Conservation (phyloP, 805 yeast species). For the Candida odintsovae region DNA sequence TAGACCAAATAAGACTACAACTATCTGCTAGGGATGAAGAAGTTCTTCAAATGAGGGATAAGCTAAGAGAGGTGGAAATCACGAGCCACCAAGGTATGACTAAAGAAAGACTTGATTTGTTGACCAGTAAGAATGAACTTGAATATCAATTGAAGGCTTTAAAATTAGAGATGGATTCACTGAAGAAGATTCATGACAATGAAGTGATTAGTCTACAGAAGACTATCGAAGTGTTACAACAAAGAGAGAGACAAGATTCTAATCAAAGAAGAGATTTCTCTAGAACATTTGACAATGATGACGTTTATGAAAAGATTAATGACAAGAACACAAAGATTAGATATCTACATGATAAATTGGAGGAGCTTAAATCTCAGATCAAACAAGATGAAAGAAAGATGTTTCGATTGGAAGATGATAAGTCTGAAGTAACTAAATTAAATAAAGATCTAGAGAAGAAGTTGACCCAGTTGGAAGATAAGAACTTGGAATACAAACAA, state of each 20-base stretch:
- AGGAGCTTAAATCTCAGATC: conserved; percentile 22
- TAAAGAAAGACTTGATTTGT: conserved; percentile 30
- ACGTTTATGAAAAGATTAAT: conserved; percentile 23
- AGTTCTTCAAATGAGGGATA: conserved; percentile 28
- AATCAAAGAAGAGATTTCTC: not conserved
- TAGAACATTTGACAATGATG: conserved; percentile 12
- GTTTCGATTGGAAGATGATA: conserved; percentile 27
- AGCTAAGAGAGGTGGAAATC: conserved; percentile 29
- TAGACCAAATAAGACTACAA: conserved; percentile 16
- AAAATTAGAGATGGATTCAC: conserved; percentile 32
- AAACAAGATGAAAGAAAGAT: conserved; percentile 25
- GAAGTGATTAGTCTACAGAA: conserved; percentile 31
- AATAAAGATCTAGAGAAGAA: conserved; percentile 27
- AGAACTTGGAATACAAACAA: conserved; percentile 24
- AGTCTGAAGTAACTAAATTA: conserved; percentile 25
- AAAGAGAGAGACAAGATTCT: not conserved
- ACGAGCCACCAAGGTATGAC: conserved; percentile 27
- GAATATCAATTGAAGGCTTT: conserved; percentile 34
- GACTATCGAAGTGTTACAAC: conserved; percentile 10
- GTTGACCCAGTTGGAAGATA: conserved; percentile 25
- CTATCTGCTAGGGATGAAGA: conserved; percentile 33
- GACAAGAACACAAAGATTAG: conserved; percentile 21
- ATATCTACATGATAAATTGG: conserved; percentile 18
- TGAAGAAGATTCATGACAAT: conserved; percentile 30
- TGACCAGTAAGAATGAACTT: conserved; percentile 30